A percentile compares a stretch with the other conserved stretches of the same genome.
Conservation (phyloP, 768 basidiomycete species). For the Termitomyces sp. region DNA sequence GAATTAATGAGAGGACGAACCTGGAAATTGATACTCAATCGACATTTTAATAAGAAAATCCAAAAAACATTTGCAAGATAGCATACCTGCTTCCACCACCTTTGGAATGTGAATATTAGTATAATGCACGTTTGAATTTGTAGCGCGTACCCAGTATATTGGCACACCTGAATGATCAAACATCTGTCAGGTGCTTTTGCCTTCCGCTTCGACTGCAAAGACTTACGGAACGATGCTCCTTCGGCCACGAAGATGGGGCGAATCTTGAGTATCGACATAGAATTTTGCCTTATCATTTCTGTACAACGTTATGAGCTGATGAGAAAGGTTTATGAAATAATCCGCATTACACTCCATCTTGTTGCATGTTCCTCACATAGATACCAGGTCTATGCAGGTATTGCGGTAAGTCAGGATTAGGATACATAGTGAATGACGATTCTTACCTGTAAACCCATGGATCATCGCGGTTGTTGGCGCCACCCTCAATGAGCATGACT, state of each 20-base stretch:
- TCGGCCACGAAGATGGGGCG: constrained; percentile 57
- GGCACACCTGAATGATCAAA: constrained; percentile 46
- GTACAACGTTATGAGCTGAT: neutral
- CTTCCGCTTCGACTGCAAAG: neutral
- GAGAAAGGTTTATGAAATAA: neutral
- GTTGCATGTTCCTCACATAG: constrained; percentile 70
- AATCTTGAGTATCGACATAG: constrained; percentile 59
- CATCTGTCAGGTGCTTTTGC: neutral
- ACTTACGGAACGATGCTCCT: constrained; percentile 66
- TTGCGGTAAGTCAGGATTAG: neutral
- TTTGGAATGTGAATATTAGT: constrained; percentile 11
- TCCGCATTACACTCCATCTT: constrained; percentile 49
- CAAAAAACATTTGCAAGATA: neutral
- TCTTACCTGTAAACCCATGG: constrained; percentile 68
- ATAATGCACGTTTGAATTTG: neutral
- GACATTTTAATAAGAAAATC: neutral
- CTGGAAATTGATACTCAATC: constrained; percentile 67
- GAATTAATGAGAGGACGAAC: constrained; percentile 12
- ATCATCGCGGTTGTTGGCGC: constrained; percentile 70
- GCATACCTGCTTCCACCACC: constrained; percentile 55
- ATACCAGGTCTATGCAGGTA: constrained; percentile 50
- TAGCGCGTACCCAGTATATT: constrained; percentile 51
- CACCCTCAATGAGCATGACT: constrained; percentile 74
- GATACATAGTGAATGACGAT: neutral
- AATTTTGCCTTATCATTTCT: constrained; percentile 77